A percentile compares a stretch with the other conserved stretches of the same genome.
These are phyloP conservation scores for Ustilago crameri DNA, from an alignment of 1,284 basidiomycete species.

Conservation along the genomic window DNA sequence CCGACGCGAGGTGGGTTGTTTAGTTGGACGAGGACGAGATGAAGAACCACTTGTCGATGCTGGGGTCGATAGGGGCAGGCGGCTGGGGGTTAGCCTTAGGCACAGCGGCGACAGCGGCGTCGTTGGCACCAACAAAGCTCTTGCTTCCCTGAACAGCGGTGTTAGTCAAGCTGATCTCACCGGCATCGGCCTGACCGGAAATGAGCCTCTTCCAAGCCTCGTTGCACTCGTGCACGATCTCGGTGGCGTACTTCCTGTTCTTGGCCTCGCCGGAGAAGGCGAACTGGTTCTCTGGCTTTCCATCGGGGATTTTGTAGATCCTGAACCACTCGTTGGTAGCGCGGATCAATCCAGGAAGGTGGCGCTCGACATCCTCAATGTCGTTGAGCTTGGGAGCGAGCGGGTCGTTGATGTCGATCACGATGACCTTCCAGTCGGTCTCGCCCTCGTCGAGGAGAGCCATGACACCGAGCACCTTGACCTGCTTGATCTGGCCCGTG, in stretches of 20 bases:
- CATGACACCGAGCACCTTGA: conserved; percentile 99
- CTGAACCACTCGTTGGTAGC: conserved; percentile 87
- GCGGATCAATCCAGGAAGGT: conserved; percentile 84
- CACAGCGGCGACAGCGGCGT: conserved; percentile 76
- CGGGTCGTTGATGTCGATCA: conserved; percentile 95
- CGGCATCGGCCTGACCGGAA: conserved; percentile 74
- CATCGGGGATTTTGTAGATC: conserved; percentile 96
- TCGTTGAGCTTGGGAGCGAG: conserved; percentile 97
- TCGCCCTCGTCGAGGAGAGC: conserved; percentile 75
- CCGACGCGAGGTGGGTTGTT: too few species aligned
- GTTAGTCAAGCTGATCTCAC: conserved; percentile 70
- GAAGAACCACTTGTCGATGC: conserved; percentile 69
- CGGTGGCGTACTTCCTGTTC: conserved; percentile 94
- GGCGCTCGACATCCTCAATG: conserved; percentile 98
- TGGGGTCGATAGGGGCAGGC: conserved; percentile 66
- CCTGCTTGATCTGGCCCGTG: conserved; percentile 98
- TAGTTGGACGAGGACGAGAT: conserved; percentile 52
- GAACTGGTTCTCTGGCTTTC: conserved; percentile 98
- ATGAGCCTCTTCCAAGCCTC: conserved; percentile 98
- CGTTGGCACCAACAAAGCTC: conserved; percentile 74
- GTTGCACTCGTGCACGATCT: conserved; percentile 98
- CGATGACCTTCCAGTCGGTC: conserved; percentile 70
- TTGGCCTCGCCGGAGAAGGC: conserved; percentile 99
- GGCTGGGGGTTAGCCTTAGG: conserved; percentile 77
- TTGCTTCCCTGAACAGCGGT: conserved; percentile 79